Evolutionary conservation across 192 early-diverging fungal genomes (phyloP).

Genomic region (Coemansia sp.): DNA sequence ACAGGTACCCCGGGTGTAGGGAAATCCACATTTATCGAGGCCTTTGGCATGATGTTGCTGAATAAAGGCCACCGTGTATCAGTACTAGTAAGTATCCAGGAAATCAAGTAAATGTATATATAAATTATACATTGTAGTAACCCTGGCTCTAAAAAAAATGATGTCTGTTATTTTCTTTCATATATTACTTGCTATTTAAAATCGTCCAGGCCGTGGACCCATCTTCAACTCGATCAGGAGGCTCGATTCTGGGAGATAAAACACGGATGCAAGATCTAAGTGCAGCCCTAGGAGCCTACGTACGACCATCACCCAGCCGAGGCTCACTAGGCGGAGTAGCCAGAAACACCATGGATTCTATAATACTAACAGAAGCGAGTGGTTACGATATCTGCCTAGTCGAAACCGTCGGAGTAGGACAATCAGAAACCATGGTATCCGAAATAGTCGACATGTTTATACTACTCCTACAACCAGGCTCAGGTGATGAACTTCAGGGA

Average conservation of each 20-base stretch:
- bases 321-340: conserved; percentile 77
- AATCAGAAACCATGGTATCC: conserved; percentile 81
- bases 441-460: conserved; percentile 89
- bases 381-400: conserved; percentile 78
- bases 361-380: conserved; percentile 73
- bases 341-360: conserved; percentile 75
- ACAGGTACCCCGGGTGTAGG: conserved; percentile 79
- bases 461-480: conserved; percentile 72
- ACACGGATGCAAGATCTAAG: conserved; percentile 81
- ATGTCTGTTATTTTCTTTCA: conserved; percentile 11
- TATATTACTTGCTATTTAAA: neutral
- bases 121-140: too few species aligned
- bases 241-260: conserved; percentile 83
- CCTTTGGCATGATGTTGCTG: conserved; percentile 73
- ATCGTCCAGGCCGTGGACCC: conserved; percentile 71
- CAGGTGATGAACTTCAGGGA: conserved; percentile 86
- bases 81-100: conserved; percentile 53
- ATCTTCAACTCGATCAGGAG: conserved; percentile 73
- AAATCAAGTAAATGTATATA: too few species aligned
- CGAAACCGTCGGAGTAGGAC: conserved; percentile 85
- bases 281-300: conserved; percentile 57
- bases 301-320: conserved; percentile 72
- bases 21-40: conserved; percentile 84
- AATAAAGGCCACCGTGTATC: conserved; percentile 65
- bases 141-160: conserved; percentile 1